Evolutionary conservation across 768 basidiomycete genomes (phyloP), one percentile per base, ranked within the genome.

Genomic region (Pleurotus tuber-regium): DNA sequence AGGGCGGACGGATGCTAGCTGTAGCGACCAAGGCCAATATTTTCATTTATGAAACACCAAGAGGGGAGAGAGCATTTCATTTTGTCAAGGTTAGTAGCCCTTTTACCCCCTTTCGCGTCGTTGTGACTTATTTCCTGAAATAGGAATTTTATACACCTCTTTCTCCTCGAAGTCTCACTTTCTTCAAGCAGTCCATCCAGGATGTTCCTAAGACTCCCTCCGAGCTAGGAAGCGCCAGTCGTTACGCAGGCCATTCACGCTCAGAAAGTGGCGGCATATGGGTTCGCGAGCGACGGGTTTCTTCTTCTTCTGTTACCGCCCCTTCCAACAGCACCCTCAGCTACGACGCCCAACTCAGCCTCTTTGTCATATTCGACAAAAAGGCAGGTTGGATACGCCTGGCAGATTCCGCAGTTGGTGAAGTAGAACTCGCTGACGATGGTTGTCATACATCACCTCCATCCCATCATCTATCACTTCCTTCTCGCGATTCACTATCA

Each of bases 351-450:
- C 89, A 91, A 57, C 80, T 89, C 60, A 83, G 82, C 57, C 69
- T 93, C n/a, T 92, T 92, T 61, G 82, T 89, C 51, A 70, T 84
- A 19, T 93, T 93, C 62, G 91, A 93, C 65, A 92, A 92, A 70
- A 93, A 89, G 61, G 89, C 89, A 2, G 80, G 83, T n/a, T 71
- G 89, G 67, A 91, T 93, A 57, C 86, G 91, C 18, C 63, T 92
- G 19, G 80, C 82, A 4, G 90, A 92, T 64, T 82, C 91, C 25
- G 84, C 87, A 19, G 91, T 91, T 5, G 81, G 85, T 28, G 91
- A 93, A 63, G 74, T 92, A 21, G 83, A 87, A 35, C 67, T 91
- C 50, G 78, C 74, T 54, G 76, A 77, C 31, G 71, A 71, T 26
- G 66, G 65, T 3, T 64, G 67, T 21, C 60, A 67, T 54, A 56